Conservation (phyloP, 345 rosid genomes). For the Excoecaria agallocha region DNA sequence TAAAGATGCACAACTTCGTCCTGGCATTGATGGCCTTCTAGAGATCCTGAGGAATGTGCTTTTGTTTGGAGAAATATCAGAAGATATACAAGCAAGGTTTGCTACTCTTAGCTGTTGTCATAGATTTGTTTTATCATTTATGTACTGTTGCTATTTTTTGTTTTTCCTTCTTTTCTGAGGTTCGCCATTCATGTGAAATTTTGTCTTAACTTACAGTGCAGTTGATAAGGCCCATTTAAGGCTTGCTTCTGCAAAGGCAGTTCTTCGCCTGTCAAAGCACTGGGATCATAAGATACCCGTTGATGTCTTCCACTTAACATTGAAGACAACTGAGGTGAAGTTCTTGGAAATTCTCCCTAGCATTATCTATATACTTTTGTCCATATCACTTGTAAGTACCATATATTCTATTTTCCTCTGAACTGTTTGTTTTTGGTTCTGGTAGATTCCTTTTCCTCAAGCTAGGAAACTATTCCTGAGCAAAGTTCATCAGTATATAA, state of each 20-base stretch:
- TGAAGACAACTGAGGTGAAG: constrained; percentile 69
- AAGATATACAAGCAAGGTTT: constrained; percentile 78
- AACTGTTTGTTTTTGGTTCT: constrained; percentile 17
- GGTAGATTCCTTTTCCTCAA: constrained; percentile 73
- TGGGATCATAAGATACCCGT: constrained; percentile 91
- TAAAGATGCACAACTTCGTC: constrained; percentile 93
- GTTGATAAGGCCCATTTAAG: constrained; percentile 86
- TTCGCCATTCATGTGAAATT: constrained; percentile 16
- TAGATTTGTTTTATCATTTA: background rate
- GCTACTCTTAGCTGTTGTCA: background rate
- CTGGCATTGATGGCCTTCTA: constrained; percentile 67
- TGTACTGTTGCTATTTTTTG: background rate
- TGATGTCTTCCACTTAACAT: constrained; percentile 70
- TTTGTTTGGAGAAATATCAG: constrained; percentile 71
- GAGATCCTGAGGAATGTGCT: constrained; percentile 62
- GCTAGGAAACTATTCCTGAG: constrained; percentile 68
- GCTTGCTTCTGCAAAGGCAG: constrained; percentile 94
- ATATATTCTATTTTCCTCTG: background rate
- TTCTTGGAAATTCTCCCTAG: constrained; percentile 13
- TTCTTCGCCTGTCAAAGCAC: constrained; percentile 78
- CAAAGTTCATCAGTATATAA: constrained; percentile 88
- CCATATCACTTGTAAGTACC: background rate
- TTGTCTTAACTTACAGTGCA: constrained; percentile 49
- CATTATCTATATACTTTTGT: constrained; percentile 10
- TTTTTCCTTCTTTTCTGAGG: constrained; percentile 8